Conservation (phyloP, 257 asterid species). For the Capsicum baccatum region DNA sequence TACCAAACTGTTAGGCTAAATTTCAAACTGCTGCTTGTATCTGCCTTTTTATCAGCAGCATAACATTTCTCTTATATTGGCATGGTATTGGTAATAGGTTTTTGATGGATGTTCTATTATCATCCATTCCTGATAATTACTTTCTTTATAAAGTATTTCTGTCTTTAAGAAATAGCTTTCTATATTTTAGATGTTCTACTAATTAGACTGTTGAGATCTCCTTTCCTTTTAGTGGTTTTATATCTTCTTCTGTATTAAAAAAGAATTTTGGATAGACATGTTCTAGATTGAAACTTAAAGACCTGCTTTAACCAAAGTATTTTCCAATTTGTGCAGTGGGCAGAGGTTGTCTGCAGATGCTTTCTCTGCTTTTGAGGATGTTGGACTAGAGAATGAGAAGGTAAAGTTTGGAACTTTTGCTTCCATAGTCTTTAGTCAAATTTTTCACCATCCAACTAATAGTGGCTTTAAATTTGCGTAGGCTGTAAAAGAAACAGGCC, state of each 20-base stretch:
- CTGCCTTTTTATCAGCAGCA: slow-evolving; percentile 1
- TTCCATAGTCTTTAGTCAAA: not conserved
- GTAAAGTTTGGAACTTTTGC: slow-evolving; percentile 40
- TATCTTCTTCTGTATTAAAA: not conserved
- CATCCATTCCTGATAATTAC: not conserved
- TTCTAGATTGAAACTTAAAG: not conserved
- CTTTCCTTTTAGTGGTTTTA: not conserved
- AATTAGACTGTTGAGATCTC: not conserved
- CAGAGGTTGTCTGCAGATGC: slow-evolving; percentile 99
- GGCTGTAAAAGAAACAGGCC: slow-evolving; percentile 93
- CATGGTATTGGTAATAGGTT: not conserved
- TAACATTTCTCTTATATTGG: not conserved
- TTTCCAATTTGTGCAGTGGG: slow-evolving; percentile 77
- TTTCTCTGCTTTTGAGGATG: slow-evolving; percentile 97
- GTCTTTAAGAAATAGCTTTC: not conserved
- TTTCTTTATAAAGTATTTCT: not conserved
- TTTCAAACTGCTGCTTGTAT: slow-evolving; percentile 30
- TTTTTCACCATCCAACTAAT: not conserved
- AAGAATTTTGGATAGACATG: not conserved
- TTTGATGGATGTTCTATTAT: slow-evolving; percentile 1
- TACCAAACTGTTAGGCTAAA: slow-evolving; percentile 2
- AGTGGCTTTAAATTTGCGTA: slow-evolving; percentile 38
- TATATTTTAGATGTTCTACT: not conserved
- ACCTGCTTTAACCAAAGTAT: slow-evolving; percentile 7
- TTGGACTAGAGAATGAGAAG: slow-evolving; percentile 77